These are phyloP conservation scores for Flaveria sonorensis DNA, from an alignment of 129 eudicot genomes.

Conservation along the genomic window DNA sequence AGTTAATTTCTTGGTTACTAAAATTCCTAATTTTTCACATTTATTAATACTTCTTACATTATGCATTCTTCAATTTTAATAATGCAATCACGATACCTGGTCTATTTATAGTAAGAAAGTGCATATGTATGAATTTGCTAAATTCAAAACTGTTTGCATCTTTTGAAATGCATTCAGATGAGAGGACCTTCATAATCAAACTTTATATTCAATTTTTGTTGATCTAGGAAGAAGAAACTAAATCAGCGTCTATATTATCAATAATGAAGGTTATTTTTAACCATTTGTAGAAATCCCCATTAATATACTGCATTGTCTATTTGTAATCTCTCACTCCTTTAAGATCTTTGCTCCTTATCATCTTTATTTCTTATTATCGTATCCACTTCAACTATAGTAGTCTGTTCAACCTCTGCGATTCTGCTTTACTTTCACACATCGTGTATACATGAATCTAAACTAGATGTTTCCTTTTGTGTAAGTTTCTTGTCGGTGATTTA, in stretches of 20 bases:
- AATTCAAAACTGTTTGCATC: not conserved
- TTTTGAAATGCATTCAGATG: not conserved
- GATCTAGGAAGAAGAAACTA: constrained; percentile 7
- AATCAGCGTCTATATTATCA: not conserved
- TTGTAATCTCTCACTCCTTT: not conserved
- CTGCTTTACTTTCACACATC: not conserved
- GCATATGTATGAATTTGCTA: constrained; percentile 9
- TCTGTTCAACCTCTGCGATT: not conserved
- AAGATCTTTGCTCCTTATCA: constrained; percentile 2
- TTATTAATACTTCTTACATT: not conserved
- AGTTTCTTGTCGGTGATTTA: not conserved
- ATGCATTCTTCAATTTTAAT: not conserved
- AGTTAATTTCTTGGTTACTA: constrained; percentile 3
- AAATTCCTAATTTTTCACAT: not conserved
- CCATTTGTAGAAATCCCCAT: not conserved
- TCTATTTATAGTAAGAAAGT: constrained; percentile 22
- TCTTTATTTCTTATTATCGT: not conserved
- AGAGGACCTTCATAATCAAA: not conserved
- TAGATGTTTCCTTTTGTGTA: not conserved
- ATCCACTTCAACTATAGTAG: not conserved
- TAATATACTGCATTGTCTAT: not conserved
- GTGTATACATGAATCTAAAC: no score
- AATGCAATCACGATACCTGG: not conserved
- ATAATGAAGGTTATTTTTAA: not conserved
- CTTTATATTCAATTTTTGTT: not conserved